Conservation (phyloP, 2,329 filamentous ascomycete genomes). For the Canariomyces notabilis region DNA sequence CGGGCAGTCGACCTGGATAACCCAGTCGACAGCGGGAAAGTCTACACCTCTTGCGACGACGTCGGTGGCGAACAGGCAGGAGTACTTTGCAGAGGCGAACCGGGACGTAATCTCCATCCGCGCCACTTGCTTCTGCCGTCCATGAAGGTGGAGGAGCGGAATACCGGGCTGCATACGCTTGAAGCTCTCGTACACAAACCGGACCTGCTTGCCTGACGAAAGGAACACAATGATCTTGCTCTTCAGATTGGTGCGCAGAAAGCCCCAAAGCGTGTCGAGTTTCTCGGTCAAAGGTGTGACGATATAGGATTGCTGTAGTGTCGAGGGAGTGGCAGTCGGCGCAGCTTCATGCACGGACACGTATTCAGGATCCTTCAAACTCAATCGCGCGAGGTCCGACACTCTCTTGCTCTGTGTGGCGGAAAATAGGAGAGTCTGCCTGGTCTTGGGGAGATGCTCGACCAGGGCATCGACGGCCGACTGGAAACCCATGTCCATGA, state of each 20-base stretch:
- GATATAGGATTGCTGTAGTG: slow-evolving; percentile 86
- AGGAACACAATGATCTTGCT: slow-evolving; percentile 94
- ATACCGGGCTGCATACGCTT: slow-evolving; percentile 92
- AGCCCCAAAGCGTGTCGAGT: slow-evolving; percentile 86
- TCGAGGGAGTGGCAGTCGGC: slow-evolving; percentile 70
- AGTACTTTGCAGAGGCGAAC: slow-evolving; percentile 74
- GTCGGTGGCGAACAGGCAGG: slow-evolving; percentile 91
- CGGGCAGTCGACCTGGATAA: slow-evolving; percentile 95
- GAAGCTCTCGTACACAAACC: slow-evolving; percentile 92
- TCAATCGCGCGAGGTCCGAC: slow-evolving; percentile 83
- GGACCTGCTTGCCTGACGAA: slow-evolving; percentile 91
- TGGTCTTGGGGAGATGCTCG: slow-evolving; percentile 76
- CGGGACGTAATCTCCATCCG: slow-evolving; percentile 81
- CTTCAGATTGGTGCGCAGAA: slow-evolving; percentile 85
- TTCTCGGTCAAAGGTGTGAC: slow-evolving; percentile 82
- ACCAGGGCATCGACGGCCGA: slow-evolving; percentile 84
- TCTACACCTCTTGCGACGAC: slow-evolving; percentile 91
- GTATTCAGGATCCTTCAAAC: slow-evolving; percentile 87
- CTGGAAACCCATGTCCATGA: slow-evolving; percentile 97
- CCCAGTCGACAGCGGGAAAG: slow-evolving; percentile 96
- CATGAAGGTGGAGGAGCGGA: slow-evolving; percentile 85
- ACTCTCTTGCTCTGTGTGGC: slow-evolving; percentile 95
- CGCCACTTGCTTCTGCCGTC: slow-evolving; percentile 86
- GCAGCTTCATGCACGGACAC: slow-evolving; percentile 88
- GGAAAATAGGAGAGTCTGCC: slow-evolving; percentile 92